phyloP scores from a whole-genome alignment of 2,329 filamentous ascomycete genomes.

The Botryotinia calthae region DNA sequence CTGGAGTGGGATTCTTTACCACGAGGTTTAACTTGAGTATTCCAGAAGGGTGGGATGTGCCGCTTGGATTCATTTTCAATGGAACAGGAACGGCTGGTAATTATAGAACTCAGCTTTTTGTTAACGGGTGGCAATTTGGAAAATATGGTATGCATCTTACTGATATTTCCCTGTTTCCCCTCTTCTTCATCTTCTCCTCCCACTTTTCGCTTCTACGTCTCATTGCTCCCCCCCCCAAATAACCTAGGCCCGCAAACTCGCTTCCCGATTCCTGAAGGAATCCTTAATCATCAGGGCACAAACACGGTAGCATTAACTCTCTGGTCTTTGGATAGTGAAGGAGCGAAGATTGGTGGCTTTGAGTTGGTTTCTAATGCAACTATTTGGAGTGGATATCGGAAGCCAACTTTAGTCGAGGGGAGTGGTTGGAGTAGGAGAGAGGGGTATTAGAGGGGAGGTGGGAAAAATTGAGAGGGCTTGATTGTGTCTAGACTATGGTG shows the following conservation, averaged over 20 bases:
- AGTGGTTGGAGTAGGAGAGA: background rate
- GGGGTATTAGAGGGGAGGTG: background rate
- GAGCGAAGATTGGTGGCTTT: constrained; percentile 24
- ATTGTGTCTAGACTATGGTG: background rate
- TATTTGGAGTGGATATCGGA: constrained; percentile 4
- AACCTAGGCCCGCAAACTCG: constrained; percentile 70
- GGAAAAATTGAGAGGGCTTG: too few relatives aligned
- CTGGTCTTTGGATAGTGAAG: constrained; percentile 52
- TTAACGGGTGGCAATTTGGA: constrained; percentile 75
- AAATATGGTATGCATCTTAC: constrained; percentile 48
- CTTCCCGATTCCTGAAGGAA: constrained; percentile 71
- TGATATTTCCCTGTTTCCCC: background rate
- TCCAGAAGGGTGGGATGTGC: constrained; percentile 57
- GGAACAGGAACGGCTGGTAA: constrained; percentile 41
- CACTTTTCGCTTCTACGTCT: background rate
- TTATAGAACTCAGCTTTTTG: constrained; percentile 64
- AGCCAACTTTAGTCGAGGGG: constrained; percentile 33
- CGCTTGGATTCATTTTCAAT: constrained; percentile 57
- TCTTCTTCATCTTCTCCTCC: background rate
- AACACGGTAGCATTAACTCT: constrained; percentile 69
- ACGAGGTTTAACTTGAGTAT: constrained; percentile 55
- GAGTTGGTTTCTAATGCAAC: background rate
- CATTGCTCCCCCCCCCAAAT: too few relatives aligned
- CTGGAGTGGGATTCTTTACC: constrained; percentile 59
- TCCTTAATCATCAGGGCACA: constrained; percentile 66